Conservation (phyloP, 306 rosid genomes). For the Castanea sativa region DNA sequence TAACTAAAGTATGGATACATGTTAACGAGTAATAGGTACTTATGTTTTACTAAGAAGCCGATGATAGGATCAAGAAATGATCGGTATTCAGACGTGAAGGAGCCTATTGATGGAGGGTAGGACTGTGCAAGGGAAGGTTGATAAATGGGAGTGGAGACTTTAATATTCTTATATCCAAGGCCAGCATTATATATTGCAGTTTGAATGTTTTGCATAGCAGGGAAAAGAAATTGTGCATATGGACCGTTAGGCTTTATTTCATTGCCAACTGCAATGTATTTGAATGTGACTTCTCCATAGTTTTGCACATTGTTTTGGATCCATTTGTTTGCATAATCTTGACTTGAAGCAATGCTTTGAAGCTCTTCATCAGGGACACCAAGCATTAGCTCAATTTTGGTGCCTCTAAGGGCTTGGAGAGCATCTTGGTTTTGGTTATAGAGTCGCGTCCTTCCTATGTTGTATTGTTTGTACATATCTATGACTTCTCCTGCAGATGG, state of each 20-base stretch:
- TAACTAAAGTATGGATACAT: constrained; percentile 41
- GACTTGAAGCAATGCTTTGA: constrained; percentile 20
- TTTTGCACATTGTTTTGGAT: constrained; percentile 28
- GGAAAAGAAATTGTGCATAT: constrained; percentile 24
- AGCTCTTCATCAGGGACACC: constrained; percentile 14
- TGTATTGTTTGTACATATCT: constrained; percentile 25
- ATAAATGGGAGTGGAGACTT: constrained; percentile 39
- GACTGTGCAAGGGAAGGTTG: constrained; percentile 30
- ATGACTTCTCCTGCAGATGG: constrained; percentile 41
- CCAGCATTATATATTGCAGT: constrained; percentile 27
- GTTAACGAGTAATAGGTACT: constrained; percentile 39
- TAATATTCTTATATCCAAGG: constrained; percentile 25
- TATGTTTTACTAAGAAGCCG: constrained; percentile 11
- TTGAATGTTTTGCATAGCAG: constrained; percentile 47
- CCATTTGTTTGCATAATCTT: constrained; percentile 42
- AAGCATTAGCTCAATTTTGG: constrained; percentile 34
- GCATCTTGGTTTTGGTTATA: constrained; percentile 28
- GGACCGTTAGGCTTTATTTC: constrained; percentile 27
- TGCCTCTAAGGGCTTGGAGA: constrained; percentile 47
- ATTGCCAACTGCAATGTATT: constrained; percentile 53
- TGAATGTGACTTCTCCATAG: constrained; percentile 36
- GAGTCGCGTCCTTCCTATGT: constrained; percentile 34
- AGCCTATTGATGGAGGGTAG: constrained; percentile 42
- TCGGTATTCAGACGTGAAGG: constrained; percentile 3
- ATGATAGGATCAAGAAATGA: constrained; percentile 28